Conservation (phyloP, 306 rosid genomes). For the Citrullus colocynthis region DNA sequence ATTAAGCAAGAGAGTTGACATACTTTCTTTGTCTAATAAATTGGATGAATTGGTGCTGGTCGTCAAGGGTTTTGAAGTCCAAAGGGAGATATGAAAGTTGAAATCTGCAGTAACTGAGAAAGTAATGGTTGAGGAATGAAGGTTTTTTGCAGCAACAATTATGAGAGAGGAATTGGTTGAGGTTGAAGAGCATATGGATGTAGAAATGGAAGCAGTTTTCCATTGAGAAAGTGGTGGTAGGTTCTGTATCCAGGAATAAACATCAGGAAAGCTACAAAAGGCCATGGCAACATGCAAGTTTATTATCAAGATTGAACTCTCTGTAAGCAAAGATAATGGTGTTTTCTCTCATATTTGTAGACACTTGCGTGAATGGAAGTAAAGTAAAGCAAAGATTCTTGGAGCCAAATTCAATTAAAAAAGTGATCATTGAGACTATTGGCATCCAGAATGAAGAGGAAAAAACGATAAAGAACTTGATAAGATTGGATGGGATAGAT, state of each 20-base stretch:
- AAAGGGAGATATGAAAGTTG: conserved; percentile 51
- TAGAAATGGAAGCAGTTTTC: conserved; percentile 39
- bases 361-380: conserved; percentile 12
- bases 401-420: conserved; percentile 26
- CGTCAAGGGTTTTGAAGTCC: conserved; percentile 66
- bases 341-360: conserved; percentile 9
- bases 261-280: conserved; percentile 38
- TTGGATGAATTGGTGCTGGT: conserved; percentile 12
- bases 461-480: neutral
- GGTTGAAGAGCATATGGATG: conserved; percentile 34
- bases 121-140: conserved; percentile 27
- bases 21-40: conserved; percentile 25
- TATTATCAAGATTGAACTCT: neutral
- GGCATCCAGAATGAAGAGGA: neutral
- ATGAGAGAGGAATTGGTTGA: conserved; percentile 62
- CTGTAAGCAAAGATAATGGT: neutral
- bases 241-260: conserved; percentile 61
- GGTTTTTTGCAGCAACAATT: conserved; percentile 38
- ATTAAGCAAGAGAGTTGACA: conserved; percentile 42
- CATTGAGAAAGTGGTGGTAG: conserved; percentile 67
- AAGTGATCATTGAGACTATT: conserved; percentile 17
- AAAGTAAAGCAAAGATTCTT: conserved; percentile 19
- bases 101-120: conserved; percentile 54
- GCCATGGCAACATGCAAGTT: conserved; percentile 38
- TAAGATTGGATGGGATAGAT: conserved; percentile 11